Base-by-base conservation (phyloP, 805 yeast genomes). In the Zygoascus ofunaensis region DNA sequence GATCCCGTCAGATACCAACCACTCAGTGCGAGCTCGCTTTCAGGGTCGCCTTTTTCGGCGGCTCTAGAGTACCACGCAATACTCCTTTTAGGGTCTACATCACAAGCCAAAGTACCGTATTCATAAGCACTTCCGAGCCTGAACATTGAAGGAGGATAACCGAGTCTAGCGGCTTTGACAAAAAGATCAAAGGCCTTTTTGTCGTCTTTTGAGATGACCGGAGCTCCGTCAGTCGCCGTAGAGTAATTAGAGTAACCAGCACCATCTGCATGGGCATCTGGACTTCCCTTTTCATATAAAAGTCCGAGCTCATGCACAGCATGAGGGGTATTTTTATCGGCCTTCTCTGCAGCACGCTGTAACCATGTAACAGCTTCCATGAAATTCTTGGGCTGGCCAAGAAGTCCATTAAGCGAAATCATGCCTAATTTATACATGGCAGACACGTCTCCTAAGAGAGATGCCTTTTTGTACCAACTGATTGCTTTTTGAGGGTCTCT, bases 1-100 rank as follows among this genome's bases (percentile, higher is more conserved):
- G 80, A 77, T 0, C 92, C 92, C 0, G 90, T 81, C 44, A 83
- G 68, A 56, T 80, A 82, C 92, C 92, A 84, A 15, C 87, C 87
- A 47, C 82, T 75, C 30, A 83, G 62, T 0, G 85, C 86, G 57
- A 83, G 67, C 58, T 82, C 82, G 2, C 85, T 80, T 55, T 79
- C 75, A 0, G 80, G 70, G 53, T 81, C 80, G 14, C 80, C 82
- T 47, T 72, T 68, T 36, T 69, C 72, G 39, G 87, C 86, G 3
- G 85, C 80, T 43, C 76, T 69, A 7, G 80, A 68, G 60, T 82
- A 84, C 89, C 90, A 84, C 12, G 82, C 82, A 40, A 83, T 71
- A 5, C 83, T 75, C 49, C 74, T 71, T 43, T 70, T 66, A 4
- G 84, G 71, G 51, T 78, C 77, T 1, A 76, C 66, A 2, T 65